Base-by-base conservation (phyloP, 1,284 basidiomycete species). In the Dichomitus squalens region DNA sequence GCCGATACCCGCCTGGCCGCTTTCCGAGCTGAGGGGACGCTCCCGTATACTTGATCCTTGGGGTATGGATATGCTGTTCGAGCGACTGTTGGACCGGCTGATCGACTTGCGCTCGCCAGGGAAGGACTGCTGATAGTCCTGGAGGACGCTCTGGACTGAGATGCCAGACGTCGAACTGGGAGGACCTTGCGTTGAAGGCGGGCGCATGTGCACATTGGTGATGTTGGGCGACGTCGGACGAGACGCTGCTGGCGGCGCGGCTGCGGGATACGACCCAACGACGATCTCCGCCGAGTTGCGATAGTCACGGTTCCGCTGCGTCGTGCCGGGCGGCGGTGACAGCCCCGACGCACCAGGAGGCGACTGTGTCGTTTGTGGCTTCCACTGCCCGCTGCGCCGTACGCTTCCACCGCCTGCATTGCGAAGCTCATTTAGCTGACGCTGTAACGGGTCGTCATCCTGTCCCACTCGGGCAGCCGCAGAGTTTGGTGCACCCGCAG, bases 81-180 rank as follows among this genome's bases (percentile, higher is more conserved):
- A 57, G 53, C 61, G 66, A 44, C 65, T 74, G 53, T 66, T 50
- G 70, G 76, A 60, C 62, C 80, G 73, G 68, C 82, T 79, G 63
- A 77, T 77, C 51, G 79, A 76, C 75, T 83, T 84, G 21, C 87
- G 79, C 72, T 98, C 95, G 2, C 93, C 93, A 1, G 95, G 95
- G 72, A 98, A 84, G 0, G 89, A 86, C 67, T 95, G 93, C 16
- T 88, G 84, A 67, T 97, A 97, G 61, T 87, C 82, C 4, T 78
- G 79, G 8, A 95, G 72, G 2, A 95, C 87, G n/a, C 88, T 83
- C 64, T 92, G 89, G 5, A 84, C 80, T 0, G 85, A 79, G 7
- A 79, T 69, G 8, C 87, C 79, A 2, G 39, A 41, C 3, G 77
- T 71, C 2, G 77, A 61, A 0, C 79, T 62, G 0, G 69, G 62